These are phyloP conservation scores for Amphicarpaea edgeworthii DNA, from an alignment of 306 rosid species.

Conservation along the genomic window DNA sequence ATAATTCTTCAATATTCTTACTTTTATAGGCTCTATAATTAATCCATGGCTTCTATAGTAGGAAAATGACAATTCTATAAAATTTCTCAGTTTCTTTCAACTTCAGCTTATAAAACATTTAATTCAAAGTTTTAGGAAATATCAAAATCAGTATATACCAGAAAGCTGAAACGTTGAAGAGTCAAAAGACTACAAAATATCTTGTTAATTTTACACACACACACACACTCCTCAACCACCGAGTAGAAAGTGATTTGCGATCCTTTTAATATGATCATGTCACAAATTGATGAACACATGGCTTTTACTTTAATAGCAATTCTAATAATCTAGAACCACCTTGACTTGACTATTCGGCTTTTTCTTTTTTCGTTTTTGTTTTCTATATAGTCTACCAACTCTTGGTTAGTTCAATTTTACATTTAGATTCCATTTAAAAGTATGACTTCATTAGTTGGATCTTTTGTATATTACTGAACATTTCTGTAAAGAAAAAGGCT, in stretches of 20 bases:
- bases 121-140: neutral
- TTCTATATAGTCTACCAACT: slow-evolving; percentile 13
- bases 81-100: neutral
- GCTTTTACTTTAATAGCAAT: neutral
- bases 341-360: slow-evolving; percentile 23
- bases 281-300: neutral
- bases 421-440: neutral
- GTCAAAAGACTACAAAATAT: neutral
- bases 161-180: neutral
- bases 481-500: neutral
- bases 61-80: neutral
- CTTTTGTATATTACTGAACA: no score
- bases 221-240: slow-evolving; percentile 3
- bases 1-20: neutral
- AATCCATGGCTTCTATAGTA: neutral
- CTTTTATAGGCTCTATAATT: neutral
- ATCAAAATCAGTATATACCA: neutral
- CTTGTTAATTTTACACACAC: neutral
- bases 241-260: slow-evolving; percentile 9
- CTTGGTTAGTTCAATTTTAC: neutral
- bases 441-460: neutral
- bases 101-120: neutral
- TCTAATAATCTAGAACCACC: slow-evolving; percentile 15
- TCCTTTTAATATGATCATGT: neutral
- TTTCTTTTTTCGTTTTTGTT: neutral